Conservation (phyloP, 805 yeast species). For the Lipomyces kockii region DNA sequence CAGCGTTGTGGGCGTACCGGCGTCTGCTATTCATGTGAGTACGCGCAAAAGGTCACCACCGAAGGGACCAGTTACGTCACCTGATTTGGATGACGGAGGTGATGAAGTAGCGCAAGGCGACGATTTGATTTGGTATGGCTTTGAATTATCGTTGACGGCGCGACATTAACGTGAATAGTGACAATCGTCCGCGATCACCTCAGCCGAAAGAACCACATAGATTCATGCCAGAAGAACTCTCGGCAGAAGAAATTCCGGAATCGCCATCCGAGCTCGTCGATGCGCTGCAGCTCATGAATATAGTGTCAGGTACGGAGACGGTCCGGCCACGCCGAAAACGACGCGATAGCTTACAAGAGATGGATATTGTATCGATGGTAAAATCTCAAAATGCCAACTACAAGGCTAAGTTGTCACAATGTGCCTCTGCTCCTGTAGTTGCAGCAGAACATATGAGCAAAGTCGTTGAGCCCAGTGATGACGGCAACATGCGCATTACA, state of each 20-base stretch:
- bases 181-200: slow-evolving; percentile 8
- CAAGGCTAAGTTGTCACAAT: slow-evolving; percentile 18
- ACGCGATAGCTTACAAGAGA: slow-evolving; percentile 33
- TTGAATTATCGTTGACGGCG: not conserved
- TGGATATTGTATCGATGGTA: slow-evolving; percentile 29
- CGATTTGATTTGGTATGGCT: not conserved
- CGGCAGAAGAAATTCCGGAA: slow-evolving; percentile 24
- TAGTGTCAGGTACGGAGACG: slow-evolving; percentile 9
- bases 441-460: not conserved
- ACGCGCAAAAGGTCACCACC: slow-evolving; percentile 26
- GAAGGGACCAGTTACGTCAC: slow-evolving; percentile 2
- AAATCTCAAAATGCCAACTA: slow-evolving; percentile 25
- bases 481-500: not conserved
- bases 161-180: not conserved
- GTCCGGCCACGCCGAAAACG: slow-evolving; percentile 30
- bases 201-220: slow-evolving; percentile 13
- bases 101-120: not conserved
- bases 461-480: not conserved
- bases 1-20: not conserved
- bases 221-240: slow-evolving; percentile 17
- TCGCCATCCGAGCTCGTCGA: slow-evolving; percentile 9
- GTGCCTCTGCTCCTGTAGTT: not conserved
- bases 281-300: not conserved
- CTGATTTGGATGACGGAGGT: not conserved
- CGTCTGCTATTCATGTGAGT: slow-evolving; percentile 13